These are phyloP conservation scores for Phanerochaete carnosa DNA, from an alignment of 768 basidiomycete genomes.

Conservation along the genomic window DNA sequence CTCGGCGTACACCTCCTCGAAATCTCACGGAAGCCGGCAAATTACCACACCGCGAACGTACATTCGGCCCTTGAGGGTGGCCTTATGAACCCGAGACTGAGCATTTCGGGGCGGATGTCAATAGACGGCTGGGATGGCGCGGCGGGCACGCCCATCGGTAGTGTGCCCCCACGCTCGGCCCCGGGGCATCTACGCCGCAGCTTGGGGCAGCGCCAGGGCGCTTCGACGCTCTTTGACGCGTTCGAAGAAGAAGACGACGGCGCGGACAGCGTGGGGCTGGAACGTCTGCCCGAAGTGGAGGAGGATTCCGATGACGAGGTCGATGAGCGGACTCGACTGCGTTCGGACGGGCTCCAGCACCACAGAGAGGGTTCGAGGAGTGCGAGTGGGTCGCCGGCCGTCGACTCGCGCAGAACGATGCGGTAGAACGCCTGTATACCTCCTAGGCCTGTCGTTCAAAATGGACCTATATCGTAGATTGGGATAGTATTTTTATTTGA, in stretches of 20 bases:
- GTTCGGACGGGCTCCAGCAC: conserved; percentile 18
- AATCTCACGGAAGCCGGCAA: conserved; percentile 60
- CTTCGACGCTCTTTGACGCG: conserved; percentile 68
- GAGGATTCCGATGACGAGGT: conserved; percentile 48
- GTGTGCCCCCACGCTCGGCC: conserved; percentile 27
- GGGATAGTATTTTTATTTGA: conserved; percentile 3
- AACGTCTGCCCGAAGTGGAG: conserved; percentile 63
- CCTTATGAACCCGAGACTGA: conserved; percentile 74
- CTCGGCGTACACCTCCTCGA: conserved; percentile 96
- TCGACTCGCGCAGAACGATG: conserved; percentile 31
- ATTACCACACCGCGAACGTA: conserved; percentile 35
- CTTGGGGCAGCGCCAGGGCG: conserved; percentile 65
- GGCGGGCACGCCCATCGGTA: conserved; percentile 28
- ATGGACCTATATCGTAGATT: conserved; percentile 2
- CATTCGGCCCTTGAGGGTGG: conserved; percentile 60
- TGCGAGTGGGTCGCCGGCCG: conserved; percentile 52
- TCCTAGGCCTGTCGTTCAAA: background rate
- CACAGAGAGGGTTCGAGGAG: conserved; percentile 41
- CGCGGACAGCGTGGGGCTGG: conserved; percentile 50
- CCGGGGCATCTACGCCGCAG: conserved; percentile 58
- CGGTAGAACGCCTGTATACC: conserved; percentile 16
- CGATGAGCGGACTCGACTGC: conserved; percentile 47
- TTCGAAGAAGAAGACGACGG: conserved; percentile 54
- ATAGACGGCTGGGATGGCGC: conserved; percentile 69
- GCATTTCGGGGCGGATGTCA: conserved; percentile 77